Evolutionary conservation across 2,329 filamentous ascomycete genomes (phyloP).

Genomic region (Calonectria fujianensis): DNA sequence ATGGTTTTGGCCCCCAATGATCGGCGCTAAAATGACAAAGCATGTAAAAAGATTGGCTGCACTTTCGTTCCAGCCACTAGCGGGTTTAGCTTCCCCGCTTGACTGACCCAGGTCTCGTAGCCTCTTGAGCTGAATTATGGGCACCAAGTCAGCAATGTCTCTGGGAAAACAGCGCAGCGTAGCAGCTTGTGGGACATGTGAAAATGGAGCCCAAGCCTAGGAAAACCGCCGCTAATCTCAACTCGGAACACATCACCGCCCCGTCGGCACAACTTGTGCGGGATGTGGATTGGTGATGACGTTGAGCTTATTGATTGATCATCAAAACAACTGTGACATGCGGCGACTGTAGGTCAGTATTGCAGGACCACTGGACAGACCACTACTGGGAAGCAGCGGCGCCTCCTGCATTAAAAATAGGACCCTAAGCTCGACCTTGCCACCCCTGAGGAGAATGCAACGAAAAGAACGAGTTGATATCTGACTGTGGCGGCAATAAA

Average conservation of each 20-base stretch:
- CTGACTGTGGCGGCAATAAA: neutral
- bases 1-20: conserved; percentile 10
- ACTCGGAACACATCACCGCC: neutral
- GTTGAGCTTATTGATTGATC: neutral
- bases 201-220: neutral
- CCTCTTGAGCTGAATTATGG: neutral
- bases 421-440: neutral
- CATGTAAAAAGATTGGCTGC: conserved; percentile 23
- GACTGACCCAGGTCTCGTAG: neutral
- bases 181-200: neutral
- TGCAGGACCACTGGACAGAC: neutral
- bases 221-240: too few relatives aligned
- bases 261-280: neutral
- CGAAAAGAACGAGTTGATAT: neutral
- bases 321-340: neutral
- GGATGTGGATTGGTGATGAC: neutral
- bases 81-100: conserved; percentile 13
- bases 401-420: neutral
- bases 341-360: neutral
- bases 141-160: neutral
- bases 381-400: neutral
- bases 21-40: conserved; percentile 21
- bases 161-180: neutral
- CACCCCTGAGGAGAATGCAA: neutral
- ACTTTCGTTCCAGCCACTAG: neutral